Evolutionary conservation across 768 basidiomycete species (phyloP), one percentile per base, ranked within the genome.

Genomic region (Pseudohyphozyma bogoriensis): DNA sequence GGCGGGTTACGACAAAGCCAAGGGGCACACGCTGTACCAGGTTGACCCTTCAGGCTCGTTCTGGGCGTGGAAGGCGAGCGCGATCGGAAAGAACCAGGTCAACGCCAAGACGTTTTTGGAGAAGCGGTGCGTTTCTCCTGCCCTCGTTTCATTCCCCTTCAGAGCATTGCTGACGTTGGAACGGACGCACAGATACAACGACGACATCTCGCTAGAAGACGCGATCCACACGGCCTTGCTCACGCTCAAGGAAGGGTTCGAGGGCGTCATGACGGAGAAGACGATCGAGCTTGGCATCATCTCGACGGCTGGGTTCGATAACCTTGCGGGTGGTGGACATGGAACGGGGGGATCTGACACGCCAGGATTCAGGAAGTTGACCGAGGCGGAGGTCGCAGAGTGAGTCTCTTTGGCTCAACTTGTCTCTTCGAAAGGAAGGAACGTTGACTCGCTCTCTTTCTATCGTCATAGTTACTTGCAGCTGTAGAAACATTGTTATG

Each of bases 1-100:
- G 39, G 93, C 93, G 24, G 95, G 95, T 47, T 99, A 87, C 86
- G 95, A 99, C 73, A 79, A 79, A 69, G 85, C 85, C 72, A 85
- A 89, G n/a, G 95, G 95, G 28, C 89, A 91, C 65, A 86, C 84
- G n/a, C 79, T 99, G 67, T 97, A 95, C 76, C 95, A 99, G 75
- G 92, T 99, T 45, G 95, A 99, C 77, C 95, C 95, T 42, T 95
- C 91, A 39, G 95, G 95, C 56, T 90, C 89, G 35, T 99, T 89
- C 77, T 99, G 95, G 95, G 93, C 95, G 33, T 99, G 95, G 95
- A 99, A 99, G 74, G 95, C 95, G 11, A 93, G 90, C 72, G 95
- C 95, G 15, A 99, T 97, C 69, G 95, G 95, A 42, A 99, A 99
- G 78, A 97, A 97, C 76, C 96, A 97, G 90, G 84, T 91, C 49